These are phyloP conservation scores for Fusarium sp. DNA, from an alignment of 2,329 filamentous ascomycete genomes.

Conservation along the genomic window DNA sequence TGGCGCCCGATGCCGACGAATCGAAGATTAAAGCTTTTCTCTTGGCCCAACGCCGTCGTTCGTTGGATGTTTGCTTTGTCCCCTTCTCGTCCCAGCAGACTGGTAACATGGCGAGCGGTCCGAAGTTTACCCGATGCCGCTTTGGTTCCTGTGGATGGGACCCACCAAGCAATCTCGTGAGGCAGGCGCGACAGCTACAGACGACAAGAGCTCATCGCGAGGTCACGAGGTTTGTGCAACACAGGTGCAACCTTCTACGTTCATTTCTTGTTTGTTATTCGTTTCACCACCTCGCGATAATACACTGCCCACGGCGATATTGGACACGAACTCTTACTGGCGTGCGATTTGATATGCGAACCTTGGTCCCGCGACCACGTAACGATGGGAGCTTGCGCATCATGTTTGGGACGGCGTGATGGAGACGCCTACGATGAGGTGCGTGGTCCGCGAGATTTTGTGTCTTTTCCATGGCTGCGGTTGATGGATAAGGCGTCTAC, in stretches of 20 bases:
- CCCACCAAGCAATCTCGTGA: slow-evolving; percentile 43
- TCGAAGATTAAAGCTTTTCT: background rate
- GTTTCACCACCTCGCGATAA: slow-evolving; percentile 13
- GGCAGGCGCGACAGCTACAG: slow-evolving; percentile 29
- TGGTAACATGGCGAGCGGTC: slow-evolving; percentile 30
- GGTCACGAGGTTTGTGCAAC: slow-evolving; percentile 30
- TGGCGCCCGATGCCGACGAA: background rate
- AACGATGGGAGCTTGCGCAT: slow-evolving; percentile 67
- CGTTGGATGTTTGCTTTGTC: slow-evolving; percentile 21
- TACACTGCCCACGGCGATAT: slow-evolving; percentile 5
- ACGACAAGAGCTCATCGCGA: slow-evolving; percentile 34
- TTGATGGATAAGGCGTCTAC: background rate
- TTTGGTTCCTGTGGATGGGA: slow-evolving; percentile 26
- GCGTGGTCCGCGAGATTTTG: slow-evolving; percentile 26
- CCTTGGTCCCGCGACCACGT: slow-evolving; percentile 26
- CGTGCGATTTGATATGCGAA: slow-evolving; percentile 37
- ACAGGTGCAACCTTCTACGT: slow-evolving; percentile 31
- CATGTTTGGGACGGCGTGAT: slow-evolving; percentile 63
- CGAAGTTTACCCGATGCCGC: slow-evolving; percentile 41
- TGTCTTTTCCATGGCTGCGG: background rate
- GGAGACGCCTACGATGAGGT: slow-evolving; percentile 65
- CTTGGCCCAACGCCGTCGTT: background rate
- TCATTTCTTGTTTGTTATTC: slow-evolving; percentile 7
- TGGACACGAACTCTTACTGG: slow-evolving; percentile 1
- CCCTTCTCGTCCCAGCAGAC: slow-evolving; percentile 20